phyloP scores from a whole-genome alignment of 2,329 filamentous ascomycete species.

The Tolypocladium tropicale region DNA sequence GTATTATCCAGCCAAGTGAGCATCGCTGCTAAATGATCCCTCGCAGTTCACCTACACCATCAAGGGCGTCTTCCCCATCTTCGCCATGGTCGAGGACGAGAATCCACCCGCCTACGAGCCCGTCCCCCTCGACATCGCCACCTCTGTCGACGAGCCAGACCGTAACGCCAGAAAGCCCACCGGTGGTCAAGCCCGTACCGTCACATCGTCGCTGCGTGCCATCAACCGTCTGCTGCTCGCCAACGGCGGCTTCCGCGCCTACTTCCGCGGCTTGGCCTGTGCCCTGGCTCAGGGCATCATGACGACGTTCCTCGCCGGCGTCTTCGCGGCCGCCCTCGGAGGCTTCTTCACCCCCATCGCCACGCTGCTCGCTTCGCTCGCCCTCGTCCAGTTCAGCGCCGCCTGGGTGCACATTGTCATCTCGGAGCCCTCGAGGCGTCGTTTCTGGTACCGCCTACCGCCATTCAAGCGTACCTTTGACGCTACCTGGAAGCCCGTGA shows the following conservation, averaged over 20 bases:
- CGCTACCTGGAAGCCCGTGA: conserved; percentile 58
- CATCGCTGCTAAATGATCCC: not conserved
- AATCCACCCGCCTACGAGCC: conserved; percentile 44
- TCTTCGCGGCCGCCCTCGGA: conserved; percentile 34
- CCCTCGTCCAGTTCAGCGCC: conserved; percentile 58
- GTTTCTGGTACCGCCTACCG: conserved; percentile 62
- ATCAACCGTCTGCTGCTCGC: conserved; percentile 46
- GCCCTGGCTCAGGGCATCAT: conserved; percentile 27
- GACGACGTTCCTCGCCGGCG: conserved; percentile 25
- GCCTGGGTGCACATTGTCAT: conserved; percentile 85
- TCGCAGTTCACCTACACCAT: conserved; percentile 41
- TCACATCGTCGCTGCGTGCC: conserved; percentile 41
- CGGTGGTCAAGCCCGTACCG: conserved; percentile 23
- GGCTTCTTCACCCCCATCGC: conserved; percentile 28
- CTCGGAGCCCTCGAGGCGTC: conserved; percentile 51
- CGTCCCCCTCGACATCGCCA: conserved; percentile 30
- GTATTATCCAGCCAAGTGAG: not conserved
- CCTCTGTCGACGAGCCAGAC: conserved; percentile 21
- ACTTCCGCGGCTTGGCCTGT: conserved; percentile 59
- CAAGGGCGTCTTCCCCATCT: conserved; percentile 37
- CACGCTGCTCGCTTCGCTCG: conserved; percentile 46
- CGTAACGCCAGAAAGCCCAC: conserved; percentile 23
- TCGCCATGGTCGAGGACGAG: conserved; percentile 50
- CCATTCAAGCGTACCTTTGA: conserved; percentile 52
- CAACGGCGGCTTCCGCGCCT: conserved; percentile 52